Percentiles rank a stretch among this genome's conserved stretches.
Evolutionary conservation across 305 asterid genomes (phyloP).

Genomic region (Fraxinus latifolia): DNA sequence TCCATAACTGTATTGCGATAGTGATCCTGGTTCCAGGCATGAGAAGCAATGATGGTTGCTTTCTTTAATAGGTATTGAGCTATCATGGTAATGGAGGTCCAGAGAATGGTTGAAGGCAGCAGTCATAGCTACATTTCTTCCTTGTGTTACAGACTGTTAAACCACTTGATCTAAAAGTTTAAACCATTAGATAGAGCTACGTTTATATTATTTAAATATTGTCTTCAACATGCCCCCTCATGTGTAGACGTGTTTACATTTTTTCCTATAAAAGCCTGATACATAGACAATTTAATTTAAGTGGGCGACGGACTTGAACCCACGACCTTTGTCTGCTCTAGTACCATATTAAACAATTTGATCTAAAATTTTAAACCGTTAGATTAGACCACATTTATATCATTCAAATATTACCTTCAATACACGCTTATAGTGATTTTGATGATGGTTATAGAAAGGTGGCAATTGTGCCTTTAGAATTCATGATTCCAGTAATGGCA

Average conservation of each 20-base stretch:
- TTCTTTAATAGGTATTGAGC: not conserved
- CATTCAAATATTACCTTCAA: not conserved
- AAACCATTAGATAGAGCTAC: not conserved
- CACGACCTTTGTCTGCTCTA: not conserved
- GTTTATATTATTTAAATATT: not conserved
- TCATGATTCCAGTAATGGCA: slow-evolving; percentile 12
- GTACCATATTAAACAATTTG: not conserved
- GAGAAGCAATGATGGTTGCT: slow-evolving; percentile 6
- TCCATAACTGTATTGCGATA: not conserved
- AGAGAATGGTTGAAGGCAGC: not conserved
- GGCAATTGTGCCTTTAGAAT: not conserved
- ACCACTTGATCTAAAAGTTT: not conserved
- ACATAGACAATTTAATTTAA: not conserved
- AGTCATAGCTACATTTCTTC: not conserved
- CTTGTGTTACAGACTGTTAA: not conserved
- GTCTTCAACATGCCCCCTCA: not conserved
- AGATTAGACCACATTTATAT: not conserved
- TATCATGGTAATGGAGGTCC: slow-evolving; percentile 2
- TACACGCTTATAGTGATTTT: not conserved
- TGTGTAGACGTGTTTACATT: not conserved
- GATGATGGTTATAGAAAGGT: slow-evolving; percentile 4
- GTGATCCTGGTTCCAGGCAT: slow-evolving; percentile 8
- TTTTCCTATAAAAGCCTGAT: not conserved
- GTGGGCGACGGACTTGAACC: not conserved
- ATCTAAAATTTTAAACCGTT: not conserved